Conservation (phyloP, 1,284 basidiomycete species). For the Cryptococcus floricola region DNA sequence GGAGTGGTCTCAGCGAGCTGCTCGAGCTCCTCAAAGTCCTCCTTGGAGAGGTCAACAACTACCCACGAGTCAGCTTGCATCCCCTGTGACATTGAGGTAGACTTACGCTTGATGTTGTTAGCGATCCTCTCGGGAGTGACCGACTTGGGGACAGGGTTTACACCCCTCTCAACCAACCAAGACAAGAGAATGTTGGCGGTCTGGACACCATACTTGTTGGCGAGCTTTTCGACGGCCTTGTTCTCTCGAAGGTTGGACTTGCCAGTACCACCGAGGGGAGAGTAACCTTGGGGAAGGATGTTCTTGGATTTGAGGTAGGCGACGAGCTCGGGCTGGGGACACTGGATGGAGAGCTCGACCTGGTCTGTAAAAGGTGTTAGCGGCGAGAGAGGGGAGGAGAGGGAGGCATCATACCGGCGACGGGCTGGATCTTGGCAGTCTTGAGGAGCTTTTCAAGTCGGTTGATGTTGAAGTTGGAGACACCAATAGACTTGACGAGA, state of each 20-base stretch:
- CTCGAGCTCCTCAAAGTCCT: conserved; percentile 40
- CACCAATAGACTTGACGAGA: conserved; percentile 60
- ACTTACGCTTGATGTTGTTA: conserved; percentile 45
- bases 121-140: conserved; percentile 49
- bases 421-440: conserved; percentile 54
- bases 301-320: conserved; percentile 59
- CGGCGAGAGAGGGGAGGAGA: too few relatives aligned
- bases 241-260: conserved; percentile 66
- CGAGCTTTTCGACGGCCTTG: conserved; percentile 59
- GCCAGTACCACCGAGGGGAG: conserved; percentile 66
- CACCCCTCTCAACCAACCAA: conserved; percentile 74
- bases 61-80: neutral
- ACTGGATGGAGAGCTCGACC: conserved; percentile 76
- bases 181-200: conserved; percentile 74
- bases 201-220: conserved; percentile 63
- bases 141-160: conserved; percentile 52
- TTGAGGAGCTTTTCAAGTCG: conserved; percentile 68
- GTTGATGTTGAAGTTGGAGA: conserved; percentile 65
- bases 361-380: conserved; percentile 47
- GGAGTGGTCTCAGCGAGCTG: conserved; percentile 36
- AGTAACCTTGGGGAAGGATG: conserved; percentile 71
- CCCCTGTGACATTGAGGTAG: neutral
- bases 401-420: conserved; percentile 53
- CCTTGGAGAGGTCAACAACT: conserved; percentile 40
- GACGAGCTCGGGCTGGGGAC: conserved; percentile 75